Base-by-base conservation (phyloP, 495 filamentous ascomycete genomes). In the Penicillium argentinense region DNA sequence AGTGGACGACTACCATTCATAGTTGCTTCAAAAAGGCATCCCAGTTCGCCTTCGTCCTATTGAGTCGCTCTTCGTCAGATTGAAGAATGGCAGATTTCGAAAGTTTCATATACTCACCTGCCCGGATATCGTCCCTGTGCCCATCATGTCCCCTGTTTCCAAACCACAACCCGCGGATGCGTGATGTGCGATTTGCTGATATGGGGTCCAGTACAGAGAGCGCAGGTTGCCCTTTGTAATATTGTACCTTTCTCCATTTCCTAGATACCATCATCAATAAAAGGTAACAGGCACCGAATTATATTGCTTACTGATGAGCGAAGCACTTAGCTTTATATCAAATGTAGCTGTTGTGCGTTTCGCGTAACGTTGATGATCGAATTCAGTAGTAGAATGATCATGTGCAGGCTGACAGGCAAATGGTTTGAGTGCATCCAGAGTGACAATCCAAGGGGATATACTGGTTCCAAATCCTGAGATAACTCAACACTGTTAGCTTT, bases 381-480 rank as follows among this genome's bases (percentile, higher is more conserved):
- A n/a, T 30, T 39, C 45, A 47, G 47, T 54, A 11, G 24, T 22
- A 24, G 56, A 32, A 53, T 60, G 49, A 21, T 9, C 5, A 39
- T 56, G 39, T 13, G 51, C 47, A 22, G 1, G 5, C 3, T 40
- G 51, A n/a, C 27, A 27, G 9, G 46, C 49, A 21, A 45, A 14
- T 27, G 2, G 13, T 28, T 49, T 59, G 24, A 45, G 44, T 13
- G 90, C 88, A 49, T 91, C 87, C 4, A 82, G 66, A 3, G 88
- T 74, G 14, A 96, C 83, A 5, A 95, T 81, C 90, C 90, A 95
- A 0, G 88, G 75, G 25, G 82, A 86, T 42, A 95, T 85, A 2
- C 72, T 83, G 0, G 88, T 90, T 11, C 79, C 86, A 63, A 95
- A 93, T n/a, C n/a, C n/a, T n/a, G n/a, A n/a, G n/a, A n/a, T n/a